Conservation (phyloP, 2,329 filamentous ascomycete species). For the Purpureocillium lavendulum region DNA sequence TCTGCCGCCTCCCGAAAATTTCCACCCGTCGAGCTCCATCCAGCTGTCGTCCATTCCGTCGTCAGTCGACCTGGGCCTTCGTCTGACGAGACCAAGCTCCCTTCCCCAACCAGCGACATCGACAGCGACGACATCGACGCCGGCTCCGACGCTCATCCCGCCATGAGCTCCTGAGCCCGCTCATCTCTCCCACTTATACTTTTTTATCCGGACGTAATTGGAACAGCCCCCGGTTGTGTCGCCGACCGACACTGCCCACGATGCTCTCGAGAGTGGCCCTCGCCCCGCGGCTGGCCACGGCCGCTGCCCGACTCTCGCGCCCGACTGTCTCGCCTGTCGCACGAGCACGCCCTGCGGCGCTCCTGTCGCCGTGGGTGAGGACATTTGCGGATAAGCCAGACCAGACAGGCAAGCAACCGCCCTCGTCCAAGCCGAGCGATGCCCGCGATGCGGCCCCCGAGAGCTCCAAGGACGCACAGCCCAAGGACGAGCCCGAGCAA, state of each 20-base stretch:
- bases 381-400: constrained; percentile 15
- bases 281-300: constrained; percentile 23
- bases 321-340: constrained; percentile 15
- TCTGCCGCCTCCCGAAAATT: no score
- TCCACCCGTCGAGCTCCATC: no score
- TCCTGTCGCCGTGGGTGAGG: constrained; percentile 19
- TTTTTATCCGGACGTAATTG: no score
- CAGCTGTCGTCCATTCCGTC: no score
- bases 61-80: no score
- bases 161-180: no score
- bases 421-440: constrained; percentile 5
- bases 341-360: constrained; percentile 12
- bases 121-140: no score
- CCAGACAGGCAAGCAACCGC: constrained; percentile 6
- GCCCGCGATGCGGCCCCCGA: constrained; percentile 7
- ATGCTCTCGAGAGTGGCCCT: constrained; percentile 31
- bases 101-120: no score
- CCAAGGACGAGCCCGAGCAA: constrained; percentile 25
- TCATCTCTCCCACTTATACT: no score
- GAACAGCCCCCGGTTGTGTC: no score
- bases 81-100: no score
- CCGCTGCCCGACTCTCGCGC: constrained; percentile 17
- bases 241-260: constrained; percentile 6
- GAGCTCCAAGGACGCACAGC: constrained; percentile 7
- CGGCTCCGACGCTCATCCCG: no score